phyloP scores from a whole-genome alignment of 2,329 filamentous ascomycete genomes.

The Trichothecium sympodiale region DNA sequence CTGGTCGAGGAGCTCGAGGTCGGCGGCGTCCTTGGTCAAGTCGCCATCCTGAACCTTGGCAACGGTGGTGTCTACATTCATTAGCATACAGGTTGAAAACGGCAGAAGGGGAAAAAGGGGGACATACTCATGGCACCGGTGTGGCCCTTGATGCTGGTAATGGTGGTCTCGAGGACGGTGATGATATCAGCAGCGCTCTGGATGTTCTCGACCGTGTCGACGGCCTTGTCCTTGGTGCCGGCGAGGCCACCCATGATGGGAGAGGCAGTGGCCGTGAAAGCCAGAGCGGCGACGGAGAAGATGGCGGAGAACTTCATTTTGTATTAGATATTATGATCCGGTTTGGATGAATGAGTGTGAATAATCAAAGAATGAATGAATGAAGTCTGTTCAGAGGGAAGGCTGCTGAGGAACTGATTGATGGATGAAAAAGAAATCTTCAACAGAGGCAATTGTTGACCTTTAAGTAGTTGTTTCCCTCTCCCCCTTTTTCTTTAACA shows the following conservation, averaged over 20 bases:
- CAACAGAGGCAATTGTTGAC: too few species aligned
- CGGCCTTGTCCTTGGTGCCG: neutral
- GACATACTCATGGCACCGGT: conserved; percentile 2
- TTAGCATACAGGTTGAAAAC: too few species aligned
- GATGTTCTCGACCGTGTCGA: neutral
- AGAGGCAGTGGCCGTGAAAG: conserved; percentile 1
- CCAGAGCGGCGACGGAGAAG: conserved; percentile 3
- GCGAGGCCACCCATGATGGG: neutral
- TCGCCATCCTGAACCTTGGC: conserved; percentile 9
- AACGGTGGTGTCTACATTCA: neutral
- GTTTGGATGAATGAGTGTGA: too few species aligned
- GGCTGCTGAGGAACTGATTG: too few species aligned
- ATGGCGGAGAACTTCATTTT: conserved; percentile 3
- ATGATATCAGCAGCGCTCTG: neutral
- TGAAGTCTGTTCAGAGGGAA: too few species aligned
- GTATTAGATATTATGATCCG: too few species aligned
- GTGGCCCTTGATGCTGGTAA: conserved; percentile 1
- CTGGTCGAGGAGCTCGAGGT: too few species aligned
- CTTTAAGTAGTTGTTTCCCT: too few species aligned
- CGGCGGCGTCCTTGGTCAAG: conserved; percentile 12
- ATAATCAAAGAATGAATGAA: too few species aligned
- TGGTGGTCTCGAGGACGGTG: conserved; percentile 2
- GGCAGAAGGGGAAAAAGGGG: too few species aligned
- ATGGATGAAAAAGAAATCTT: too few species aligned
- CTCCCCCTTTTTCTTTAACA: too few species aligned